Base-by-base conservation (phyloP, 2,329 filamentous ascomycete species). In the Fusarium concolor region DNA sequence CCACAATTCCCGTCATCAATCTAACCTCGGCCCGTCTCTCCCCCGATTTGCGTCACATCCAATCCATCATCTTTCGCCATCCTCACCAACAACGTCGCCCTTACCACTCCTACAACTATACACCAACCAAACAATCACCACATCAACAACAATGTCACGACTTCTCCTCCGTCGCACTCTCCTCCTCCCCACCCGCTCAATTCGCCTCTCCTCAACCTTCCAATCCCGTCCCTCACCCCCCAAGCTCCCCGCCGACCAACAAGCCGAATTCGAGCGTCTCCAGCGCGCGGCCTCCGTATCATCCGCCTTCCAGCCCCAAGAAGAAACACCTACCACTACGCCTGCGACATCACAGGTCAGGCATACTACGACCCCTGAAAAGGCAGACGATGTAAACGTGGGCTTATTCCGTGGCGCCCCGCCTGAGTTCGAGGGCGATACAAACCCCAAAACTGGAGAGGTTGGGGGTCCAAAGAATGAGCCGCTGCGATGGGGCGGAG, bases 401-500 rank as follows among this genome's bases (percentile, higher is more conserved):
- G 89, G 88, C 62, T 81, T 95, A 58, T 85, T 90, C 68, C 83
- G 89, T 67, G 95, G 95, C 35, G 91, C 94, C 42, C 87, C 90
- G 74, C 94, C 96, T 3, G 95, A 98, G 81, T 99, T 99, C 74
- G 90, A 95, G 71, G 96, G 96, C 60, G 94, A 98, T 54, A 86
- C 84, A 56, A 98, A 99, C 79, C 96, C 96, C 4, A 91, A 90
- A 84, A 99, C 96, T 2, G 96, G 96, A 24, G 96, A 99, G 84
- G 89, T 97, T 12, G 96, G 96, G 8, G 96, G 96, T 2, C 96
- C 96, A 8, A 99, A 98, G 89, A 98, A 97, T 76, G 95, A 99
- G 80, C 96, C 96, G 51, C 76, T 98, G 76, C 83, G 94, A 73
- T 97, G 95, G 95, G 94, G 94, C 1, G 83, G 85, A 18, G 77